Evolutionary conservation across 2,329 filamentous ascomycete species (phyloP), one percentile per base, ranked within the genome.

Genomic region (Cladosporium sp.): DNA sequence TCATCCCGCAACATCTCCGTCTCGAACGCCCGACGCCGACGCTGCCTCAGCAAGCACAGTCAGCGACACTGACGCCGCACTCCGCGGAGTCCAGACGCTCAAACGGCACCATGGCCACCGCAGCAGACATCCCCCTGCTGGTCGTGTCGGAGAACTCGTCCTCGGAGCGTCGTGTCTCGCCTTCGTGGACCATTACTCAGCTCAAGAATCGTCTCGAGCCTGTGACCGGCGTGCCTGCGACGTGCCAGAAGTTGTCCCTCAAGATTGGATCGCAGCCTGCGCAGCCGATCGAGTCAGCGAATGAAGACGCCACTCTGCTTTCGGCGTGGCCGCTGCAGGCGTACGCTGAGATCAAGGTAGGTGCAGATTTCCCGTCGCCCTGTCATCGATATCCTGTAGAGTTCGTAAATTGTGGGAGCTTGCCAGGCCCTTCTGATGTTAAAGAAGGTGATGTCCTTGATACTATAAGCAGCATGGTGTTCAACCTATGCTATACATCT

Each of bases 131-230:
- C 53, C 85, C 87, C 59, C 78, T 93, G 63, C 78, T 84, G 58
- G 81, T 93, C 65, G 80, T 80, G 56, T 92, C 87, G 48, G 84
- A 89, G 56, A 87, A 86, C 70, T 79, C 86, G 44, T 82, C 85
- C 45, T 91, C 89, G 48, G 93, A 98, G 74, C 87, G 92, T 56
- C 88, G 93, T 61, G 84, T 97, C 68, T 92, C 89, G 22, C 92
- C 92, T 11, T 86, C 91, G 61, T 98, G 93, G 93, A 86, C 85
- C 56, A 86, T 98, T 66, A 77, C 80, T 52, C 84, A 89, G 63
- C 79, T 97, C 63, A 95, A 92, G 74, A 73, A 78, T 49, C 95
- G 93, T 70, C 83, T 98, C 48, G 92, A 97, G 72, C 86, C 89
- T 56, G 85, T 97, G 72, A 97, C 92, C 2, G 93, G 93, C 56